Base-by-base conservation (phyloP, 2,329 filamentous ascomycete genomes). In the Ascochyta viciae-villosae region DNA sequence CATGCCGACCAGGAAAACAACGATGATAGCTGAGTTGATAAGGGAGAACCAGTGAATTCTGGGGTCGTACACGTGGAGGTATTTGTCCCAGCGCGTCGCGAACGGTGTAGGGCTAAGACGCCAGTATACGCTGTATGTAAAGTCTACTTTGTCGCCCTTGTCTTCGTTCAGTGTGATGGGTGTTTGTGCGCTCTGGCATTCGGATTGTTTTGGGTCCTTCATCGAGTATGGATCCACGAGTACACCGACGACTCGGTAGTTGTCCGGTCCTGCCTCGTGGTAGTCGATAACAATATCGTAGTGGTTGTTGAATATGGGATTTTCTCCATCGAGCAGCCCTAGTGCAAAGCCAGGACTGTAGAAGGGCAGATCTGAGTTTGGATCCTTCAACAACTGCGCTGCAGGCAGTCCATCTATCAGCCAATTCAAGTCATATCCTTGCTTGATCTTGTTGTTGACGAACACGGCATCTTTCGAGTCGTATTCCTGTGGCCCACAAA, bases 41-140 rank as follows among this genome's bases (percentile, higher is more conserved):
- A 99, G 87, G 57, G 93, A 97, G 81, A 98, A 96, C 95, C 95
- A 99, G 77, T 99, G 95, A 67, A 99, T 98, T 81, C 95, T 96
- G 48, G 95, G 93, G 75, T 98, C 93, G 72, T 93, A 96, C 27
- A 99, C 94, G 71, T 98, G 94, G 33, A 99, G 84, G 74, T 98
- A 98, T 78, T 96, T 98, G 82, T 99, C 95, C 95, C 95, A 99
- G 62, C 95, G 87, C 12, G 95, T 99, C 26, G 95, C 95, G 89
- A 96, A 99, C 1, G 90, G 91, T 1, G 93, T 98, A 0, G 83
- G 73, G 0, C 92, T 97, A 64, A 87, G 86, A 54, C 84, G 85
- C 95, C 95, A 99, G 77, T 89, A 90, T 13, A 98, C 91, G 63
- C 90, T 92, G 80, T 99, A 99, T 5, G 92, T 96, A 80, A 91